phyloP scores from a whole-genome alignment of 169 alveolate species.

The Eimeria praecox region DNA sequence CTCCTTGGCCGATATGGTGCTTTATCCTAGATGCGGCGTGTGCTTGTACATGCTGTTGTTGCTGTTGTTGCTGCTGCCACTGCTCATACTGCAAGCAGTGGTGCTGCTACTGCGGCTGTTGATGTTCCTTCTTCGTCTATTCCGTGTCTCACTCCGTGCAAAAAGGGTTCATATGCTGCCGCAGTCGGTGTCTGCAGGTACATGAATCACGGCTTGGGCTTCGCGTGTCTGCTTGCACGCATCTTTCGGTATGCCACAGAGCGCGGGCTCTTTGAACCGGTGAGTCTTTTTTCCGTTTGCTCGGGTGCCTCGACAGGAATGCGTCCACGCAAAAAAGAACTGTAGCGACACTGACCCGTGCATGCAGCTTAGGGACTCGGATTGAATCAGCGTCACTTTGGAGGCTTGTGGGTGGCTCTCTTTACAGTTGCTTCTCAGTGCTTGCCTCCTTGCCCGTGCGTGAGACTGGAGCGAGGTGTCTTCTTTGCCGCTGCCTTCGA shows the following conservation, averaged over 20 bases:
- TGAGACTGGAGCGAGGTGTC: neutral
- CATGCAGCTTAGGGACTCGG: neutral
- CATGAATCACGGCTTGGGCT: conserved; percentile 84
- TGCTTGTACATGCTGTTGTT: neutral
- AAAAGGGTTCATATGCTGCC: neutral
- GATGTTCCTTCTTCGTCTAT: neutral
- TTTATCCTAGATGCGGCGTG: neutral
- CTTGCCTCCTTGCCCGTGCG: neutral
- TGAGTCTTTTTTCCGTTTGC: neutral
- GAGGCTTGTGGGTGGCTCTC: neutral
- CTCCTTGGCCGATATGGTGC: neutral
- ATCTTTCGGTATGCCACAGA: conserved; percentile 83
- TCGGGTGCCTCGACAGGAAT: neutral
- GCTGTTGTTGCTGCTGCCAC: neutral
- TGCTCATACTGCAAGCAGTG: neutral
- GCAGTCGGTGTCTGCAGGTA: conserved; percentile 44
- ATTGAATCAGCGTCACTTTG: neutral
- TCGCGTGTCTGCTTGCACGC: conserved; percentile 81
- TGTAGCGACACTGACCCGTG: neutral
- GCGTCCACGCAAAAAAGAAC: neutral
- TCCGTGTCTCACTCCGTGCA: neutral
- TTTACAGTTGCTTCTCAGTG: neutral
- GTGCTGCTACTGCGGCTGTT: neutral
- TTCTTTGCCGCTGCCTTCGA: neutral
- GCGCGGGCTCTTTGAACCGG: conserved; percentile 59